phyloP scores from a whole-genome alignment of 1,284 basidiomycete genomes.

The Xerocomus cyaneibrunnescens region DNA sequence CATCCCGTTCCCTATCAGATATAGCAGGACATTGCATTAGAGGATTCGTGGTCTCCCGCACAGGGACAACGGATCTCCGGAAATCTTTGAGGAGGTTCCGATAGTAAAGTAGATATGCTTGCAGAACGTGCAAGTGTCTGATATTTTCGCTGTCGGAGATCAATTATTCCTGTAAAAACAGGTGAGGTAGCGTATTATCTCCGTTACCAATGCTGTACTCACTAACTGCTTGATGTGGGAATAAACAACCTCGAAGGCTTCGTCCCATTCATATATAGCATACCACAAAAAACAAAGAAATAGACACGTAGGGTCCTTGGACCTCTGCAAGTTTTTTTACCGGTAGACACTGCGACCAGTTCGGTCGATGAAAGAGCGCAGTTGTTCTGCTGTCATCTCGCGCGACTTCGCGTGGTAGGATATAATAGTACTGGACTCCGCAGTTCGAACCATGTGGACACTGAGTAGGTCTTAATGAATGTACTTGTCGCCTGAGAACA shows the following conservation, averaged over 20 bases:
- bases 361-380: constrained; percentile 37
- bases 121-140: constrained; percentile 50
- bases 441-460: constrained; percentile 42
- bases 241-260: constrained; percentile 51
- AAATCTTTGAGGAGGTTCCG: constrained; percentile 54
- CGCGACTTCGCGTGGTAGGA: constrained; percentile 40
- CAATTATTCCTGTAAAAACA: constrained; percentile 12
- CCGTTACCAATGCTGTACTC: no score
- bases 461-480: constrained; percentile 35
- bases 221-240: constrained; percentile 48
- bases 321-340: constrained; percentile 48
- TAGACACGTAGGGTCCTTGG: constrained; percentile 52
- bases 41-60: constrained; percentile 46
- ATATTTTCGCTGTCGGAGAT: constrained; percentile 43
- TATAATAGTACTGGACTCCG: constrained; percentile 40
- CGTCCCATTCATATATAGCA: constrained; percentile 58
- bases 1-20: no score
- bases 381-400: constrained; percentile 35
- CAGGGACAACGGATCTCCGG: constrained; percentile 46
- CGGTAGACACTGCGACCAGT: constrained; percentile 50
- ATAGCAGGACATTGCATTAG: constrained; percentile 35
- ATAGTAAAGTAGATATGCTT: constrained; percentile 55
- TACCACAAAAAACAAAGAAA: constrained; percentile 56
- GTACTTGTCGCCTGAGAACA: neutral
- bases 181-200: no score